Conservation (phyloP, 2,329 filamentous ascomycete genomes). For the Colletotrichum acutatum region DNA sequence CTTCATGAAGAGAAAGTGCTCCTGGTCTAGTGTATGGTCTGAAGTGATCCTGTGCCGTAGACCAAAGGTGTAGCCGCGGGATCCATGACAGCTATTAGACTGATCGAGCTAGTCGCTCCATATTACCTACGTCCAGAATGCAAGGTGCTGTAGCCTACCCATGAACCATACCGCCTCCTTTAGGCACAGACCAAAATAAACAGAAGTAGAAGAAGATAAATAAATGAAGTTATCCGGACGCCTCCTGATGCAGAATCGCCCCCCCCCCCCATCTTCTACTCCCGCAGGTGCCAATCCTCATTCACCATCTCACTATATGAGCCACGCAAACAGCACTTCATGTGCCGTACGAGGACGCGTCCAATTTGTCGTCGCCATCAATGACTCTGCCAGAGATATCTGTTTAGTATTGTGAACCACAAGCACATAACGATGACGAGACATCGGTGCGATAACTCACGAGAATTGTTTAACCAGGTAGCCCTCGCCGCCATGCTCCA, state of each 20-base stretch:
- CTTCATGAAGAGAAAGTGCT: too few relatives aligned
- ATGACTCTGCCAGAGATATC: slow-evolving; percentile 54
- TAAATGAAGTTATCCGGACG: slow-evolving; percentile 2
- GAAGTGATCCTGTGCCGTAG: too few relatives aligned
- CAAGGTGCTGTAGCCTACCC: slow-evolving; percentile 11
- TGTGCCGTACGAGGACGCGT: slow-evolving; percentile 57
- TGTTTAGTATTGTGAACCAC: background rate
- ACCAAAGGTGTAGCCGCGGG: too few relatives aligned
- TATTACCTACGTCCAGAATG: background rate
- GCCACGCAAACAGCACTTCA: slow-evolving; percentile 26
- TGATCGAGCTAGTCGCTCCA: background rate
- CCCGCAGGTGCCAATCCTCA: background rate
- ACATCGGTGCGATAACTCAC: slow-evolving; percentile 63
- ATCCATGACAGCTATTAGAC: background rate
- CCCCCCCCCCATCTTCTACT: background rate
- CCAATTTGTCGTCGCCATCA: slow-evolving; percentile 65
- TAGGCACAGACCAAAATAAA: background rate
- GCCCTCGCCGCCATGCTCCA: slow-evolving; percentile 94
- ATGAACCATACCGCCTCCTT: background rate
- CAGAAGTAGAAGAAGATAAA: background rate
- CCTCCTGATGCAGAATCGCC: slow-evolving; percentile 22
- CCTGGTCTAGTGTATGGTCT: too few relatives aligned
- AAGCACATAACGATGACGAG: background rate
- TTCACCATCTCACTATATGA: background rate
- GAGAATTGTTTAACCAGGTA: slow-evolving; percentile 92